phyloP scores from a whole-genome alignment of 1,284 basidiomycete genomes.

The Cryptococcus neoformans region DNA sequence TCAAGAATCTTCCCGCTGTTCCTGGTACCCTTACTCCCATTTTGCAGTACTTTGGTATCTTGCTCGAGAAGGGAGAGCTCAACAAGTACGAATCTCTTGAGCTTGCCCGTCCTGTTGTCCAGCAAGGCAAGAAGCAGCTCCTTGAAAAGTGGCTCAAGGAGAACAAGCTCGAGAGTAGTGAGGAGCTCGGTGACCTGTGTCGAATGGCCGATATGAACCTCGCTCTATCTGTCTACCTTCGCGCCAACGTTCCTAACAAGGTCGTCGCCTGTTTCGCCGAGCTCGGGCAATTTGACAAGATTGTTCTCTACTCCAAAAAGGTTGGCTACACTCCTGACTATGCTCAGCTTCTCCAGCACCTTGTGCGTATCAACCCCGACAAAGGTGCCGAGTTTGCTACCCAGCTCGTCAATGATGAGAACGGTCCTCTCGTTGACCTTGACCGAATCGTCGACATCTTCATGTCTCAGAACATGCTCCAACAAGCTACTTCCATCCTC shows the following conservation, averaged over 20 bases:
- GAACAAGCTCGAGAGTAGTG: slow-evolving; percentile 99
- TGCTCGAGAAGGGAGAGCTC: slow-evolving; percentile 95
- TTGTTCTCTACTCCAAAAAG: slow-evolving; percentile 96
- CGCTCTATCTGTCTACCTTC: slow-evolving; percentile 96
- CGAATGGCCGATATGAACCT: slow-evolving; percentile 89
- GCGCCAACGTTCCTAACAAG: slow-evolving; percentile 98
- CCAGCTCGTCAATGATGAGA: slow-evolving; percentile 92
- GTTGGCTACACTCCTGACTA: slow-evolving; percentile 95
- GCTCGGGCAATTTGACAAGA: slow-evolving; percentile 98
- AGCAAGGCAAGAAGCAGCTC: slow-evolving; percentile 95
- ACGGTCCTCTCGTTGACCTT: slow-evolving; percentile 87
- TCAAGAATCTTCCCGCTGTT: slow-evolving; percentile 91
- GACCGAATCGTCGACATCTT: slow-evolving; percentile 98
- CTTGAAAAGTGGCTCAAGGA: slow-evolving; percentile 99
- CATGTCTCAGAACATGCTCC: slow-evolving; percentile 99
- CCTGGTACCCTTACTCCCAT: slow-evolving; percentile 94
- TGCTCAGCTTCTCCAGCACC: slow-evolving; percentile 89
- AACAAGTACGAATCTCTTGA: slow-evolving; percentile 97
- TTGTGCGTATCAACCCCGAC: slow-evolving; percentile 95
- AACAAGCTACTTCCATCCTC: slow-evolving; percentile 97
- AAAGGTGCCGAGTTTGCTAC: slow-evolving; percentile 97
- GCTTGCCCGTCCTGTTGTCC: slow-evolving; percentile 90
- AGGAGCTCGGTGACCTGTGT: slow-evolving; percentile 98
- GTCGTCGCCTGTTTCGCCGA: slow-evolving; percentile 99
- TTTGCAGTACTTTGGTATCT: slow-evolving; percentile 96